Percentiles rank a stretch among this genome's conserved stretches.
phyloP scores from a whole-genome alignment of 306 rosid species.

The Chamaecrista fasciculata region DNA sequence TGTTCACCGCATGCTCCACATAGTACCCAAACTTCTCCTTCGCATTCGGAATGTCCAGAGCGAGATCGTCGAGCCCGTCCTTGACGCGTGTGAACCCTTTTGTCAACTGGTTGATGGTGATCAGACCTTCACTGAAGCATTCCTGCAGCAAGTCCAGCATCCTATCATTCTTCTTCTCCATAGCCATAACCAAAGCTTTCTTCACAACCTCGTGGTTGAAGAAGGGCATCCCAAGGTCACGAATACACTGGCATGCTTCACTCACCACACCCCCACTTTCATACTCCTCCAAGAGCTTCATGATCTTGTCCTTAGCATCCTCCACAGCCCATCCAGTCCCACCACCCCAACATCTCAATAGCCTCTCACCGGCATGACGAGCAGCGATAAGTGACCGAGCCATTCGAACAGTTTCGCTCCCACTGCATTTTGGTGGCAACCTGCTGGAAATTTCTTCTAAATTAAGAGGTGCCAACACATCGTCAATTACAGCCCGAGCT shows the following conservation, averaged over 20 bases:
- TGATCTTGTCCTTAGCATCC: slow-evolving; percentile 96
- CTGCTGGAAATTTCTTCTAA: slow-evolving; percentile 78
- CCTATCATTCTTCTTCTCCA: slow-evolving; percentile 95
- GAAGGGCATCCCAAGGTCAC: slow-evolving; percentile 95
- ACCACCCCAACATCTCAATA: slow-evolving; percentile 98
- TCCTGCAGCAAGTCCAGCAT: slow-evolving; percentile 85
- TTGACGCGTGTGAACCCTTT: slow-evolving; percentile 87
- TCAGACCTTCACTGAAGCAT: slow-evolving; percentile 83
- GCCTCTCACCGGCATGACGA: slow-evolving; percentile 97
- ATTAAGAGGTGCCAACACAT: slow-evolving; percentile 87
- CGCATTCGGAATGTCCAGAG: slow-evolving; percentile 92
- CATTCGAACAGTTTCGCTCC: slow-evolving; percentile 79
- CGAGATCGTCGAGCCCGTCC: slow-evolving; percentile 89
- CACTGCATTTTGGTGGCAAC: slow-evolving; percentile 65
- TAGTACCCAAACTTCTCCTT: slow-evolving; percentile 70
- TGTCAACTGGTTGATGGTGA: slow-evolving; percentile 88
- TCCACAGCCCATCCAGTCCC: slow-evolving; percentile 99
- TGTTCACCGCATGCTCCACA: slow-evolving; percentile 63
- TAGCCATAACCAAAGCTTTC: slow-evolving; percentile 95
- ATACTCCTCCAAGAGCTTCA: slow-evolving; percentile 90
- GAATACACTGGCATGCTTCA: slow-evolving; percentile 94
- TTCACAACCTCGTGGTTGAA: slow-evolving; percentile 98
- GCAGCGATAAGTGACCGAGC: slow-evolving; percentile 78
- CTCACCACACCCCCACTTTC: slow-evolving; percentile 84
- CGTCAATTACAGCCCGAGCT: slow-evolving; percentile 96